Evolutionary conservation across 106 monocot genomes (phyloP).

Genomic region (Narthecium ossifragum): DNA sequence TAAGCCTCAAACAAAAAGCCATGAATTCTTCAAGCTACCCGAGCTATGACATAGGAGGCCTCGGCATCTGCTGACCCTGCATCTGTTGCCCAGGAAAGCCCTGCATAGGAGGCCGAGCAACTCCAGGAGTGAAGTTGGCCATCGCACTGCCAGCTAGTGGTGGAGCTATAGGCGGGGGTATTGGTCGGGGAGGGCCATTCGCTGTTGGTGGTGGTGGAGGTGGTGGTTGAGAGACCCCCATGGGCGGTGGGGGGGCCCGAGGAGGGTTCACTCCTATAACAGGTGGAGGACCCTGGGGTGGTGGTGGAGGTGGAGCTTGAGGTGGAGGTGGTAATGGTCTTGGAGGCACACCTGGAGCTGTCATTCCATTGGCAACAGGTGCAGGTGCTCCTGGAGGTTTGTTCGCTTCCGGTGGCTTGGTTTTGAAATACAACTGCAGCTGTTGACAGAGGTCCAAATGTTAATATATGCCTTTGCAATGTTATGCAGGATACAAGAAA

Average conservation of each 20-base stretch:
- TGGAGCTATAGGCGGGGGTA: slow-evolving; percentile 38
- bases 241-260: slow-evolving; percentile 20
- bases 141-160: slow-evolving; percentile 35
- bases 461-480: not conserved
- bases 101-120: slow-evolving; percentile 26
- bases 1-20: too few species aligned
- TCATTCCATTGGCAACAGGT: slow-evolving; percentile 30
- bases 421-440: slow-evolving; percentile 92
- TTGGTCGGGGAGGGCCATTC: slow-evolving; percentile 55
- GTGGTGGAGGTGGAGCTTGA: slow-evolving; percentile 48
- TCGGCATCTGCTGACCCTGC: slow-evolving; percentile 15
- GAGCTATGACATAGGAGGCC: slow-evolving; percentile 2
- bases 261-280: slow-evolving; percentile 15
- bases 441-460: slow-evolving; percentile 15
- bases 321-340: slow-evolving; percentile 46
- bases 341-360: slow-evolving; percentile 54
- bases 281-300: slow-evolving; percentile 37
- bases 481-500: too few species aligned
- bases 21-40: too few species aligned
- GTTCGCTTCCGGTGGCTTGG: slow-evolving; percentile 61
- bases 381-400: slow-evolving; percentile 46
- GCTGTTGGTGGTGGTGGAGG: slow-evolving; percentile 48
- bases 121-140: slow-evolving; percentile 52
- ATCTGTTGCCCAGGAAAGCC: slow-evolving; percentile 44
- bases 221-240: slow-evolving; percentile 37